Percentiles rank a stretch among this genome's conserved stretches.
phyloP scores from a whole-genome alignment of 345 rosid species.

The Brassica nigra region DNA sequence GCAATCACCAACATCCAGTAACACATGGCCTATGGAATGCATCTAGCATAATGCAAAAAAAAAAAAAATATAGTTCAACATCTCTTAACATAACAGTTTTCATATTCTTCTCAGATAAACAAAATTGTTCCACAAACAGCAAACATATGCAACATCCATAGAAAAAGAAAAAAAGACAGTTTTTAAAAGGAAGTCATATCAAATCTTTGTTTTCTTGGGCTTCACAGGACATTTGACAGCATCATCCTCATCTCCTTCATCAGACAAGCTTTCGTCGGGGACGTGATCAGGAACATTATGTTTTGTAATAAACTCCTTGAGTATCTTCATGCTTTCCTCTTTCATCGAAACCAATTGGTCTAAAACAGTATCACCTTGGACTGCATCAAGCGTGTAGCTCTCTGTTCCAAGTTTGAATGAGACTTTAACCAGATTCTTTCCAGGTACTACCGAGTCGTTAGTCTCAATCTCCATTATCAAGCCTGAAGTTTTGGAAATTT shows the following conservation, averaged over 20 bases:
- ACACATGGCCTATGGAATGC: too few species aligned
- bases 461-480: constrained; percentile 55
- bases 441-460: constrained; percentile 28
- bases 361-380: constrained; percentile 51
- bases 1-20: neutral
- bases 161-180: neutral
- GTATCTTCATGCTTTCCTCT: constrained; percentile 70
- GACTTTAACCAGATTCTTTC: constrained; percentile 49
- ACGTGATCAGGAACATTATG: constrained; percentile 79
- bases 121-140: neutral
- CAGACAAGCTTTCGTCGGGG: constrained; percentile 68
- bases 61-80: too few species aligned
- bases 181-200: neutral
- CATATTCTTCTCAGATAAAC: neutral
- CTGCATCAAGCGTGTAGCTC: constrained; percentile 46
- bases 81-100: too few species aligned
- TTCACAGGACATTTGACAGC: constrained; percentile 48
- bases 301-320: constrained; percentile 82
- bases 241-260: constrained; percentile 53
- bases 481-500: neutral
- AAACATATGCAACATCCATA: neutral
- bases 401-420: constrained; percentile 69
- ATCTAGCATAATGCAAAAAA: too few species aligned
- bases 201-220: constrained; percentile 66
- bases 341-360: constrained; percentile 75